Evolutionary conservation across 805 yeast genomes (phyloP).

Genomic region (Kluyveromyces dobzhanskii): DNA sequence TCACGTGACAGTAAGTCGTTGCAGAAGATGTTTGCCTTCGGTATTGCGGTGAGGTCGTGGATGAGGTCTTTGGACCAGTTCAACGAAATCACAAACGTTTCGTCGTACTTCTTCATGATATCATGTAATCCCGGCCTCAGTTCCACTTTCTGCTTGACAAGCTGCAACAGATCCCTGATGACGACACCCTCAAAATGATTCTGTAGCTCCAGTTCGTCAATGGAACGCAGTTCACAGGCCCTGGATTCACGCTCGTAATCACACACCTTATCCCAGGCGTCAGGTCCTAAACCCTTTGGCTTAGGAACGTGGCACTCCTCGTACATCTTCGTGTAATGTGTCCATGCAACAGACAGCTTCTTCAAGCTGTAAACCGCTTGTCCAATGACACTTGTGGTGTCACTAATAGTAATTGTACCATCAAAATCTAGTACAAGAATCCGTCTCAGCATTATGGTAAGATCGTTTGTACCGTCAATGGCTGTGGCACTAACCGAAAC

Average conservation of each 20-base stretch:
- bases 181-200: conserved; percentile 15
- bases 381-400: conserved; percentile 22
- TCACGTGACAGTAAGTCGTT: conserved; percentile 14
- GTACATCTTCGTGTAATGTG: conserved; percentile 19
- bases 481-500: no score
- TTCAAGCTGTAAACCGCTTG: conserved; percentile 16
- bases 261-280: conserved; percentile 1
- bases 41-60: conserved; percentile 6
- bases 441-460: conserved; percentile 9
- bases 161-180: conserved; percentile 9
- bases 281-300: neutral
- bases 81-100: conserved; percentile 20
- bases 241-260: conserved; percentile 2
- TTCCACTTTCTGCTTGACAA: conserved; percentile 5
- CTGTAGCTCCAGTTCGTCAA: conserved; percentile 14
- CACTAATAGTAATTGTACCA: conserved; percentile 25
- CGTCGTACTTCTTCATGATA: conserved; percentile 3
- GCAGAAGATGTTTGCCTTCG: conserved; percentile 15
- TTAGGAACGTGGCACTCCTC: conserved; percentile 11
- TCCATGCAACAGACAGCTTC: conserved; percentile 17
- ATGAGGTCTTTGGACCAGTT: conserved; percentile 28
- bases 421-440: conserved; percentile 26
- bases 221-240: conserved; percentile 16
- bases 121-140: conserved; percentile 5
- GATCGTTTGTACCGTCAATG: no score